A percentile compares a stretch with the other conserved stretches of the same genome.
These are phyloP conservation scores for Solanum chilense DNA, from an alignment of 257 asterid genomes.

Conservation along the genomic window DNA sequence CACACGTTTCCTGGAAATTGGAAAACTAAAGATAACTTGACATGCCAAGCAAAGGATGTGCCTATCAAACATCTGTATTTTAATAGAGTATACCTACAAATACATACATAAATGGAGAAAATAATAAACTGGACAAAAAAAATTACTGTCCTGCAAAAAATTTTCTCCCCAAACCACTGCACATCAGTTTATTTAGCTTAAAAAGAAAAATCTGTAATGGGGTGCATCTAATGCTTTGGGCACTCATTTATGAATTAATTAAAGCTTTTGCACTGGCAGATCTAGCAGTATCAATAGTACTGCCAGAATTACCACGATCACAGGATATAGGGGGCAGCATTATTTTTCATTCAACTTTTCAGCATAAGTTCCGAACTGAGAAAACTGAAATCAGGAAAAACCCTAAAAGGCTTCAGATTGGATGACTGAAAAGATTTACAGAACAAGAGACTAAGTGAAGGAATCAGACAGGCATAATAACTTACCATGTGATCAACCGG, in stretches of 20 bases:
- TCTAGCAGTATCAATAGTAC: not conserved
- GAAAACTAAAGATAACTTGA: not conserved
- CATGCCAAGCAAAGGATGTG: not conserved
- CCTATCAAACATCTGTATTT: not conserved
- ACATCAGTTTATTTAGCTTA: not conserved
- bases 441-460: not conserved
- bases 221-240: not conserved
- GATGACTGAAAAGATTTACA: not conserved
- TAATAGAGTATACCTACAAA: not conserved
- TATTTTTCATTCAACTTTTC: not conserved
- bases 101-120: not conserved
- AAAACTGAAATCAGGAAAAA: not conserved
- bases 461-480: not conserved
- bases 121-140: not conserved
- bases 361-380: not conserved
- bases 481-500: slow-evolving; percentile 31
- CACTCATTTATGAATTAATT: not conserved
- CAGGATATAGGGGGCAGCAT: not conserved
- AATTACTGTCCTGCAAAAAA: not conserved
- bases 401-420: not conserved
- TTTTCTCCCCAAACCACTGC: not conserved
- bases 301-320: not conserved
- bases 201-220: not conserved
- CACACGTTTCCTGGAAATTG: not conserved
- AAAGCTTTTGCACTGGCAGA: not conserved